A percentile compares a stretch with the other conserved stretches of the same genome.
Conservation (phyloP, 1,284 basidiomycete species). For the Golubevia sp. region DNA sequence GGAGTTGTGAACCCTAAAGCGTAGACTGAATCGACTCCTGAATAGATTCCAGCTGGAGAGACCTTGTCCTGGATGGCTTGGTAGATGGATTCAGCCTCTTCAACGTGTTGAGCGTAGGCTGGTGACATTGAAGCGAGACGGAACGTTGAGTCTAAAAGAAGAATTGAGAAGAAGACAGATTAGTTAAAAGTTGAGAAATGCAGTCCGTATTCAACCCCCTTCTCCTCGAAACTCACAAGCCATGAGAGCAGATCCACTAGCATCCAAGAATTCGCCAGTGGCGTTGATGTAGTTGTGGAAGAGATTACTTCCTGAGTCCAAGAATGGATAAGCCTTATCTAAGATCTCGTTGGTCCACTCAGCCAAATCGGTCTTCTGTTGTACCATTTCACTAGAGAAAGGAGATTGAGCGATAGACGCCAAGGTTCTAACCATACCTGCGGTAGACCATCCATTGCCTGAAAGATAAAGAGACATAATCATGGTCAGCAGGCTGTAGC, state of each 20-base stretch:
- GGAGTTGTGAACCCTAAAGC: conserved; percentile 33
- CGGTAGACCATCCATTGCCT: conserved; percentile 83
- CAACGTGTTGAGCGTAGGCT: conserved; percentile 15
- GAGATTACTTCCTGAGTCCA: conserved; percentile 60
- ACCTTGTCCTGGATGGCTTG: conserved; percentile 27
- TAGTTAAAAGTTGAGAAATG: not conserved
- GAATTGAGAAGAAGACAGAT: not conserved
- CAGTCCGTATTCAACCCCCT: no score
- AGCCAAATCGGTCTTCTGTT: conserved; percentile 69
- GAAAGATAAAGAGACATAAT: no score
- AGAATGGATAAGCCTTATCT: conserved; percentile 70
- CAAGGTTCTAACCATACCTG: conserved; percentile 80
- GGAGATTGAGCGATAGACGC: conserved; percentile 72
- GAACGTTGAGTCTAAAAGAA: conserved; percentile 27
- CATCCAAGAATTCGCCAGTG: conserved; percentile 31
- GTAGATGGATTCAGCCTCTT: conserved; percentile 36
- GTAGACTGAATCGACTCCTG: conserved; percentile 38
- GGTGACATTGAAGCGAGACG: conserved; percentile 42
- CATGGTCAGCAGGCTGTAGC: no score
- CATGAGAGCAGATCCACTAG: conserved; percentile 44
- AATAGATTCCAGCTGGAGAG: conserved; percentile 21
- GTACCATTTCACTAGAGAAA: conserved; percentile 66
- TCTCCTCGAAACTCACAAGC: conserved; percentile 14
- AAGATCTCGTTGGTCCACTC: conserved; percentile 77
- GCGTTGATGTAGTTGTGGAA: conserved; percentile 52